A percentile compares a stretch with the other conserved stretches of the same genome.
phyloP scores from a whole-genome alignment of 2,329 filamentous ascomycete genomes.

The Cladophialophora carrionii region DNA sequence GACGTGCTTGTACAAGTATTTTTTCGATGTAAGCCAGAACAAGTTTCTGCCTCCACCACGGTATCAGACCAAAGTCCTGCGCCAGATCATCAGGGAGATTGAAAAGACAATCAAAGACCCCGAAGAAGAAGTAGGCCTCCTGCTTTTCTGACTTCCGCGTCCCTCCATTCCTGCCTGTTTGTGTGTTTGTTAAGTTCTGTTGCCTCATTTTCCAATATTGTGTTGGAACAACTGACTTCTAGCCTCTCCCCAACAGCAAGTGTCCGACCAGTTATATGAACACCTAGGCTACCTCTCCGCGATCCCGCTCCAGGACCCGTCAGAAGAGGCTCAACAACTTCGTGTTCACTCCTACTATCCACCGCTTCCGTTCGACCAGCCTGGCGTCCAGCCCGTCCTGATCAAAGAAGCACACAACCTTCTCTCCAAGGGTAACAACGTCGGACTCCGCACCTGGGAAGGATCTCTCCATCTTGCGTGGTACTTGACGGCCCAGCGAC shows the following conservation, averaged over 20 bases:
- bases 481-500: conserved; percentile 56
- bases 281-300: conserved; percentile 68
- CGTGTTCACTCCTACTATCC: conserved; percentile 36
- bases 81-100: conserved; percentile 69
- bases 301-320: conserved; percentile 65
- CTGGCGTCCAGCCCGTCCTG: conserved; percentile 28
- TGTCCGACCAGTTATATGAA: conserved; percentile 78
- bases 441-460: conserved; percentile 71
- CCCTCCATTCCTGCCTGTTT: background rate
- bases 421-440: conserved; percentile 53
- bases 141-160: background rate
- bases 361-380: conserved; percentile 28
- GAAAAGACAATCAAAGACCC: conserved; percentile 77
- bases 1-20: conserved; percentile 63
- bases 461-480: conserved; percentile 66
- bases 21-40: conserved; percentile 60
- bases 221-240: conserved; percentile 27
- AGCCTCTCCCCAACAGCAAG: conserved; percentile 61
- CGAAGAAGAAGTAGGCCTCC: conserved; percentile 68
- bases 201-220: background rate
- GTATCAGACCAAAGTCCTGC: conserved; percentile 74
- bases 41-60: conserved; percentile 60
- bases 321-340: conserved; percentile 64
- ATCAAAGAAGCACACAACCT: conserved; percentile 38
- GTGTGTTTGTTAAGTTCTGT: background rate